Evolutionary conservation across 345 rosid genomes (phyloP).

Genomic region (Ceriops tagal): DNA sequence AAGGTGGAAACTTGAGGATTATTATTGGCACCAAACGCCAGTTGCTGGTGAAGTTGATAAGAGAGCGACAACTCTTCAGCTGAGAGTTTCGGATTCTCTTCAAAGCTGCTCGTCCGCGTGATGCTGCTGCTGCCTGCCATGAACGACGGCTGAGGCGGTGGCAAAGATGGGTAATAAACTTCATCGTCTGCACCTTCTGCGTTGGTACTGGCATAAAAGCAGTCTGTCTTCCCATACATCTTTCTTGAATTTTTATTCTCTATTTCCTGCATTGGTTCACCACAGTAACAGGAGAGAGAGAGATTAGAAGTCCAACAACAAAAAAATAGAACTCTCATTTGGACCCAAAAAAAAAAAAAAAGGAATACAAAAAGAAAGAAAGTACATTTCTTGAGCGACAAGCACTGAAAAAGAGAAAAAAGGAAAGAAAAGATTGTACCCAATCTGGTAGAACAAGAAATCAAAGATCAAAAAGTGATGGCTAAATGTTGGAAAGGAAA

Average conservation of each 20-base stretch:
- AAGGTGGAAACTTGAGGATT: conserved; percentile 23
- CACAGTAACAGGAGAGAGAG: not conserved
- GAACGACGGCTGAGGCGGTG: not conserved
- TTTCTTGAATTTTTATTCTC: not conserved
- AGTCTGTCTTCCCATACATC: conserved; percentile 44
- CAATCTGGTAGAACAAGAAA: no score
- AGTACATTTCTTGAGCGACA: no score
- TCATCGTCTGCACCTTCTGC: conserved; percentile 27
- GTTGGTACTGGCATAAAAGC: conserved; percentile 38
- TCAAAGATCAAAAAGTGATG: no score
- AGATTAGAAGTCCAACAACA: no score
- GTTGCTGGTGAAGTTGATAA: conserved; percentile 41
- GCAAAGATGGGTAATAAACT: conserved; percentile 20
- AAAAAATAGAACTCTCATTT: no score
- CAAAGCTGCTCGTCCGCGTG: conserved; percentile 29
- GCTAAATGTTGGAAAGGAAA: not conserved
- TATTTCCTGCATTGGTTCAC: not conserved
- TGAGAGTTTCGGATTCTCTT: conserved; percentile 35
- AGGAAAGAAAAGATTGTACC: no score
- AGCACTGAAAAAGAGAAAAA: not conserved
- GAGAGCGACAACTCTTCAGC: conserved; percentile 3
- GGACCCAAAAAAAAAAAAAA: no score
- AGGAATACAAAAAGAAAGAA: no score
- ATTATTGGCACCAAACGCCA: conserved; percentile 21
- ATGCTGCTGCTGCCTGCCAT: conserved; percentile 28